Conservation (phyloP, 441 rosid genomes). For the Sinapis alba region DNA sequence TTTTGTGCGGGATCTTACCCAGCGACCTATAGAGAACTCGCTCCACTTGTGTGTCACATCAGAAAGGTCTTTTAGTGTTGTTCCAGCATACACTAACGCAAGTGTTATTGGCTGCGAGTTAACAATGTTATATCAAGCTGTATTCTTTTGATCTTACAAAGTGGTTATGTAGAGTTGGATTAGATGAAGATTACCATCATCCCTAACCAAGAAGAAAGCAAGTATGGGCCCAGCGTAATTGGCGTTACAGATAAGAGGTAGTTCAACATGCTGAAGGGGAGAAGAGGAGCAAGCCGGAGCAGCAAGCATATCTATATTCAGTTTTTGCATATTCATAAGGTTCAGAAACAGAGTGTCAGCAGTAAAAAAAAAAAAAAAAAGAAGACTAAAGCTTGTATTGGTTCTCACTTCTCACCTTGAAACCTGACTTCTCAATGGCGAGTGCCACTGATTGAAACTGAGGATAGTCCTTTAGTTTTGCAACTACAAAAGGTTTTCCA, state of each 20-base stretch:
- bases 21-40: constrained; percentile 75
- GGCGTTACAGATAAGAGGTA: constrained; percentile 91
- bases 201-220: constrained; percentile 93
- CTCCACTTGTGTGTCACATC: constrained; percentile 95
- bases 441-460: constrained; percentile 85
- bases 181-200: constrained; percentile 68
- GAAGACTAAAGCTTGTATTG: not conserved
- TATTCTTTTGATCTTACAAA: not conserved
- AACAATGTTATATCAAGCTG: constrained; percentile 29
- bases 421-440: constrained; percentile 84
- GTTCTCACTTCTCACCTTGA: constrained; percentile 63
- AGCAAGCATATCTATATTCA: constrained; percentile 58
- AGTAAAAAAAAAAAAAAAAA: not conserved
- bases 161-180: not conserved
- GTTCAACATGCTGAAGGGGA: constrained; percentile 92
- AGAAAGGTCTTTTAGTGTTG: constrained; percentile 94
- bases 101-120: constrained; percentile 83
- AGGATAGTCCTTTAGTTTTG: constrained; percentile 93
- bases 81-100: constrained; percentile 89
- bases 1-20: constrained; percentile 54
- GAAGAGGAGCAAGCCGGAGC: constrained; percentile 92
- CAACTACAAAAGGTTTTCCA: constrained; percentile 79
- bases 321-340: constrained; percentile 19
- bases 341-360: not conserved
- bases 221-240: constrained; percentile 59